A percentile compares a stretch with the other conserved stretches of the same genome.
phyloP scores from a whole-genome alignment of 768 basidiomycete genomes.

The Russula olivacea region DNA sequence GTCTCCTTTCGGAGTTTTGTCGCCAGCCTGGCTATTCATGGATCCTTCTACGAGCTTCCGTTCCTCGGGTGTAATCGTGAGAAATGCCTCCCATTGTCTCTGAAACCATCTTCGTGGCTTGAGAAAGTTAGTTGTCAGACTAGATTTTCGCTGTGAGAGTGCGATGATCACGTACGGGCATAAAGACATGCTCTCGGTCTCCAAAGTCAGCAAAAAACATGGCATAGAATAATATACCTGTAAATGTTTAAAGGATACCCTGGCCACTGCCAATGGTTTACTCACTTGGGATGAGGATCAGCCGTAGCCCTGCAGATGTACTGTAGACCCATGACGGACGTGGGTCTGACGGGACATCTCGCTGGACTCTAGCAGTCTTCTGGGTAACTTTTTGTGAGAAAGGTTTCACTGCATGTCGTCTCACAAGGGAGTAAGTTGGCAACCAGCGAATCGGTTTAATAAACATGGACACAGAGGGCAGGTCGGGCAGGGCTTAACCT shows the following conservation, averaged over 20 bases:
- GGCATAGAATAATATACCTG: constrained; percentile 24
- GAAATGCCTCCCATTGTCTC: constrained; percentile 44
- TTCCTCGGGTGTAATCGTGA: constrained; percentile 56
- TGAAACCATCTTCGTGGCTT: constrained; percentile 57
- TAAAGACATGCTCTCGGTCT: constrained; percentile 27
- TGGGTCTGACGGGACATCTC: constrained; percentile 36
- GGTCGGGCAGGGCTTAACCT: not conserved
- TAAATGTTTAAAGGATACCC: not conserved
- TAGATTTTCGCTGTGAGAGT: not conserved
- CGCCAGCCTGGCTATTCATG: not conserved
- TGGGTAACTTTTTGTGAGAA: constrained; percentile 2
- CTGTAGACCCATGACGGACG: constrained; percentile 57
- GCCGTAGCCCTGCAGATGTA: constrained; percentile 10
- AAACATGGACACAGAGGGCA: constrained; percentile 7
- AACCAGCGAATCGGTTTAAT: constrained; percentile 2
- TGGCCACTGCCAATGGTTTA: not conserved
- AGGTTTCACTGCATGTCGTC: not conserved
- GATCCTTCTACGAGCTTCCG: constrained; percentile 33
- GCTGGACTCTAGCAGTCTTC: constrained; percentile 1
- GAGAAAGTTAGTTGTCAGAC: constrained; percentile 4
- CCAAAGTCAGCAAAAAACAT: constrained; percentile 28
- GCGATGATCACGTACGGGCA: constrained; percentile 22
- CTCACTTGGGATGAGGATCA: constrained; percentile 23
- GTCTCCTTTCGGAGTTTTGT: not conserved
- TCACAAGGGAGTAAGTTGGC: not conserved